Evolutionary conservation across 495 filamentous ascomycete species (phyloP).

Genomic region (Neurospora africana): DNA sequence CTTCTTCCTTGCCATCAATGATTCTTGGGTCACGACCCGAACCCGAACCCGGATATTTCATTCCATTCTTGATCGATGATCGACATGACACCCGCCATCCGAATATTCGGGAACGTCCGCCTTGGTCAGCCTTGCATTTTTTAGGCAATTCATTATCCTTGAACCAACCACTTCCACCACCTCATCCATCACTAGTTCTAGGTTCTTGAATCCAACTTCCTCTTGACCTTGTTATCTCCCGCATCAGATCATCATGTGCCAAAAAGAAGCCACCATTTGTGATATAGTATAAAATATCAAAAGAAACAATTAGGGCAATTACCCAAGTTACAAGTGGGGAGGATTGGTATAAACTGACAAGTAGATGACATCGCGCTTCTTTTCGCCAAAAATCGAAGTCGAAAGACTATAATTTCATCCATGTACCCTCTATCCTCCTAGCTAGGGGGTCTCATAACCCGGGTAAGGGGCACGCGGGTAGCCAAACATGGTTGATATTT

Average conservation of each 20-base stretch:
- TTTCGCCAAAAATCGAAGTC: no score
- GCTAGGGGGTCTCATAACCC: neutral
- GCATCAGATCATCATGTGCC: neutral
- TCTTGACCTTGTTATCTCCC: no score
- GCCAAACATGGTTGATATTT: neutral
- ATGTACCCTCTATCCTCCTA: neutral
- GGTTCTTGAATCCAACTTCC: no score
- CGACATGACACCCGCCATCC: neutral
- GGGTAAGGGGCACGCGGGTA: neutral
- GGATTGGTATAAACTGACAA: neutral
- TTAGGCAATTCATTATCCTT: neutral
- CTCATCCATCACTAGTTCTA: no score
- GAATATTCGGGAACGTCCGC: neutral
- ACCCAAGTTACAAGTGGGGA: no score
- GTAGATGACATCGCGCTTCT: no score
- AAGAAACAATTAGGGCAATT: no score
- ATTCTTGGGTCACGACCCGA: neutral
- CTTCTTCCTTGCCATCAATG: neutral
- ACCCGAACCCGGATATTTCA: neutral
- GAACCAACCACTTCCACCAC: neutral
- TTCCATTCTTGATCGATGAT: neutral
- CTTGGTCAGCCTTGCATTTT: neutral
- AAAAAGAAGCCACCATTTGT: neutral
- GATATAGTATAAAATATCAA: neutral
- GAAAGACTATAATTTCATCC: neutral